A percentile compares a stretch with the other conserved stretches of the same genome.
phyloP scores from a whole-genome alignment of 75 land plant genomes.

The Larix kaempferi region DNA sequence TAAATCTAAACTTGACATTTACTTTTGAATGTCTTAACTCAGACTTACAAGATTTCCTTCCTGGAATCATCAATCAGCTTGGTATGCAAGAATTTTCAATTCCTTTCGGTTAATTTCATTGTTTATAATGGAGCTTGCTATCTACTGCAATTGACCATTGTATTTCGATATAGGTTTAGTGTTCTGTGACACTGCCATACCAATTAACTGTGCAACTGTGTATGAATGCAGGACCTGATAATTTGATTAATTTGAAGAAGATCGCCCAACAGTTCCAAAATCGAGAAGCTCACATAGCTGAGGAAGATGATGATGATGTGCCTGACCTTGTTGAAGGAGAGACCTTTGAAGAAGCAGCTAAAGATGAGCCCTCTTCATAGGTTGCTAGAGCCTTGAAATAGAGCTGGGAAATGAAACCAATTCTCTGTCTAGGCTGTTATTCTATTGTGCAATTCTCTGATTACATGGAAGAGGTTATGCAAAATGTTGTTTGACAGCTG shows the following conservation, averaged over 20 bases:
- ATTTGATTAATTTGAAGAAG: conserved; percentile 43
- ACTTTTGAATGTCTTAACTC: not conserved
- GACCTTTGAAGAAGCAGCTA: conserved; percentile 49
- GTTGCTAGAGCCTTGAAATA: not conserved
- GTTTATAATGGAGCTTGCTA: too few relatives aligned
- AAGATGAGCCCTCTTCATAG: conserved; percentile 18
- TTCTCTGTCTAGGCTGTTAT: not conserved
- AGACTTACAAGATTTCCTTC: conserved; percentile 28
- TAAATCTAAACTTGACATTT: not conserved
- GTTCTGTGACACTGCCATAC: not conserved
- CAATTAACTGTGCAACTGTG: not conserved
- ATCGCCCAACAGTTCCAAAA: conserved; percentile 48
- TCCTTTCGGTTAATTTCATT: not conserved
- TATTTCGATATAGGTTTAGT: not conserved
- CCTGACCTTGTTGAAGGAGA: conserved; percentile 50
- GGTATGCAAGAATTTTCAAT: conserved; percentile 8
- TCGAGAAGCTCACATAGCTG: conserved; percentile 14
- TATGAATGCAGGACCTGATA: conserved; percentile 33
- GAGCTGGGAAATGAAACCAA: not conserved
- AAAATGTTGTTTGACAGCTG: conserved; percentile 3
- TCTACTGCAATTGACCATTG: not conserved
- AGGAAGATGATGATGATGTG: conserved; percentile 43
- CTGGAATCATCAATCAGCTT: conserved; percentile 29
- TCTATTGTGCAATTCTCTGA: not conserved
- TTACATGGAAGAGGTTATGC: not conserved